phyloP scores from a whole-genome alignment of 306 rosid species.

The Vigna reflexopilosa region DNA sequence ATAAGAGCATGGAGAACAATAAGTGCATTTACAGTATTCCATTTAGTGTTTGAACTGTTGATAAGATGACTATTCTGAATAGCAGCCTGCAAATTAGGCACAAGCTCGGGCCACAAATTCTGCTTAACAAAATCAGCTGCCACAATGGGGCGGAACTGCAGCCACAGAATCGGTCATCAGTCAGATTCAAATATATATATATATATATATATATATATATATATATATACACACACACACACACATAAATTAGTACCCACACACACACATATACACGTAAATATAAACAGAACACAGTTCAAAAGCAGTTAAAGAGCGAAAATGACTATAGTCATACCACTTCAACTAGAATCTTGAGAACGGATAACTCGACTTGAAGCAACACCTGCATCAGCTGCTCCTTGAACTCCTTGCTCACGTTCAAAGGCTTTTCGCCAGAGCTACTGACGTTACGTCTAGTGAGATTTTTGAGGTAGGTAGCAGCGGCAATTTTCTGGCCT shows the following conservation, averaged over 20 bases:
- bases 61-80: constrained; percentile 72
- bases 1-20: constrained; percentile 75
- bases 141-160: constrained; percentile 71
- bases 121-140: constrained; percentile 73
- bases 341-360: constrained; percentile 77
- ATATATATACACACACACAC: too few species aligned
- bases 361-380: constrained; percentile 66
- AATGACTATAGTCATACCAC: constrained; percentile 54
- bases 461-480: constrained; percentile 79
- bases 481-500: constrained; percentile 77
- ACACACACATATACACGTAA: background rate
- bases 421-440: constrained; percentile 45
- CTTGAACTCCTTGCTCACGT: constrained; percentile 81
- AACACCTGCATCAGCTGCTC: constrained; percentile 71
- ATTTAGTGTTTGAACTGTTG: constrained; percentile 46
- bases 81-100: constrained; percentile 70
- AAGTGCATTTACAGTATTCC: constrained; percentile 71
- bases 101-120: constrained; percentile 76
- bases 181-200: background rate
- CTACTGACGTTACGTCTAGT: constrained; percentile 63
- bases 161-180: constrained; percentile 7
- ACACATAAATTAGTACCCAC: too few species aligned
- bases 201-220: too few species aligned
- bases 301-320: background rate
- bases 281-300: background rate